Evolutionary conservation across 352 stramenopile species (phyloP).

Genomic region (Peronospora farinosa): DNA sequence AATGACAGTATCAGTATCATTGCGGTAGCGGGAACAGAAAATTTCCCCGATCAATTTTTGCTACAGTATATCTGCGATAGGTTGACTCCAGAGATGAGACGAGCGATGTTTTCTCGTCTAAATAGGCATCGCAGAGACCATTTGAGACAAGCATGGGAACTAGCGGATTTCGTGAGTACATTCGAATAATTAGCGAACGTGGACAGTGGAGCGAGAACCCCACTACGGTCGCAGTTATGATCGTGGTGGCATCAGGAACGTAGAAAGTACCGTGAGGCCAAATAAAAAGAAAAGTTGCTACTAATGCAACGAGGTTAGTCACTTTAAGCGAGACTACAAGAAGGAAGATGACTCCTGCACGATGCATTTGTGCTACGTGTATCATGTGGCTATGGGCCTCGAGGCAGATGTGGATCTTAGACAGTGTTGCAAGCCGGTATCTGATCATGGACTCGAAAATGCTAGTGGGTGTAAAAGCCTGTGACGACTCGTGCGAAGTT

Average conservation of each 20-base stretch:
- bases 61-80: background rate
- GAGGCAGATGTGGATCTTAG: background rate
- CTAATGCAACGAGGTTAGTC: background rate
- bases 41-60: constrained; percentile 1
- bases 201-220: background rate
- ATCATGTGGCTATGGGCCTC: background rate
- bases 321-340: background rate
- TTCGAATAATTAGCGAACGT: background rate
- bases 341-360: background rate
- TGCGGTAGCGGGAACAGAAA: background rate
- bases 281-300: background rate
- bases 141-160: constrained; percentile 3
- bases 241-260: too few relatives aligned
- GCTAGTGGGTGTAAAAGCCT: background rate
- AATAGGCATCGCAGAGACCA: background rate
- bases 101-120: constrained; percentile 1
- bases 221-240: background rate
- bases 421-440: background rate
- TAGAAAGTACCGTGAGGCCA: background rate
- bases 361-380: background rate
- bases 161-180: background rate
- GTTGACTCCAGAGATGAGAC: background rate
- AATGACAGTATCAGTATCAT: too few relatives aligned
- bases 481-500: background rate
- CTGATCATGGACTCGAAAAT: background rate